Base-by-base conservation (phyloP, 2,329 filamentous ascomycete genomes). In the Ceratocystis cubensis region DNA sequence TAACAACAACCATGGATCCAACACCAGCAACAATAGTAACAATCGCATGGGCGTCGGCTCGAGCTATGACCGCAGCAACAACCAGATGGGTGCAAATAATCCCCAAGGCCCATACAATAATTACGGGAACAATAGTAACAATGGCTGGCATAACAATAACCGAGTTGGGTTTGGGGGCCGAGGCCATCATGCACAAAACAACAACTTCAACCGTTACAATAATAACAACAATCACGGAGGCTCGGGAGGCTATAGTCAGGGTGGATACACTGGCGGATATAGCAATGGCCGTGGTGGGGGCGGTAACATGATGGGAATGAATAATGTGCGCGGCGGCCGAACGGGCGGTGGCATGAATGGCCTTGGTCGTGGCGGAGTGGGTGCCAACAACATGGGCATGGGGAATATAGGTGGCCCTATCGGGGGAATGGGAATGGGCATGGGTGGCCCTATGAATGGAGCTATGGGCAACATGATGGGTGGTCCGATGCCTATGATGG, bases 1-100 rank as follows among this genome's bases (percentile, higher is more conserved):
- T 28, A 46, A 50, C 33, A 44, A 41, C 20, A 63, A 25, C 22
- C 37, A 56, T 15, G 17, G 10, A 22, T 3, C 41, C 48, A 41
- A 13, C 37, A 59, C 59, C 67, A 66, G 53, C 13, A 13, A 48
- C 20, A 53, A 53, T 22, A 53, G 4, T 25, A 53, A 8, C 45
- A 82, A 83, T 71, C 84, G 89, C 33, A 80, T 79, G 67, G 86
- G 81, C 46, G 87, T 90, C 22, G 78, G 76, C 70, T 82, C 81
- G 76, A 78, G 79, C 71, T 79, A 75, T 66, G 73, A 73, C 68
- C 75, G 75, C 69, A 77, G 75, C 72, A 77, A 76, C 72, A 77
- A 79, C 70, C 78, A 74, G 65, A 73, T 80, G 56, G 80, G 81
- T 66, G 63, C 61, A 33, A 46, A 41, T 10, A 48, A 57, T 50